phyloP scores from a whole-genome alignment of 371 early-diverging fungal genomes.

The Basidiobolus meristosporus region DNA sequence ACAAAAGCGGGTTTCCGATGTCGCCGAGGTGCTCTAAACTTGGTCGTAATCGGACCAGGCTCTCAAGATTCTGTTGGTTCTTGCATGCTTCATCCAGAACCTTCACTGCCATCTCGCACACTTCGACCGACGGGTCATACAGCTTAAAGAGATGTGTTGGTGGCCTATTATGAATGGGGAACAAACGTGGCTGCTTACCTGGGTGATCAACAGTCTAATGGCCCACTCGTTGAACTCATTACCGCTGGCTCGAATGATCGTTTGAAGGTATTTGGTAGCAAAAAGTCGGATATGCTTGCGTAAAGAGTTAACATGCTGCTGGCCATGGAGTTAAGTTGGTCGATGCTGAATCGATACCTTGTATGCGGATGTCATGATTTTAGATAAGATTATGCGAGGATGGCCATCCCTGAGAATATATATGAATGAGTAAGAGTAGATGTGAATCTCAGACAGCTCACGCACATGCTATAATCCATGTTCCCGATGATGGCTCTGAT shows the following conservation, averaged over 20 bases:
- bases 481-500: constrained; percentile 52
- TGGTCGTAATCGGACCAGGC: constrained; percentile 44
- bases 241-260: constrained; percentile 30
- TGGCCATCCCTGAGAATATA: constrained; percentile 43
- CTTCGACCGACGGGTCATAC: constrained; percentile 59
- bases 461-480: constrained; percentile 48
- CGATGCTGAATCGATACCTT: constrained; percentile 12
- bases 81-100: constrained; percentile 57
- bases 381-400: constrained; percentile 56
- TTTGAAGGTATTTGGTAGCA: constrained; percentile 51
- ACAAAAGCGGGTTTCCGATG: constrained; percentile 39
- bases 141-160: constrained; percentile 15
- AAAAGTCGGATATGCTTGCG: constrained; percentile 43
- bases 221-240: constrained; percentile 59
- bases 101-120: constrained; percentile 48
- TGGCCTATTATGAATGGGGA: not conserved
- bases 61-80: constrained; percentile 34
- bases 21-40: constrained; percentile 55
- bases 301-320: no score
- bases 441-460: not conserved
- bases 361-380: constrained; percentile 72
- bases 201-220: constrained; percentile 48
- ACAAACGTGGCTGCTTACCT: constrained; percentile 12
- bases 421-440: not conserved
- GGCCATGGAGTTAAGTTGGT: no score